These are phyloP conservation scores for Lyophyllum semitale DNA, from an alignment of 768 basidiomycete genomes.

Conservation along the genomic window DNA sequence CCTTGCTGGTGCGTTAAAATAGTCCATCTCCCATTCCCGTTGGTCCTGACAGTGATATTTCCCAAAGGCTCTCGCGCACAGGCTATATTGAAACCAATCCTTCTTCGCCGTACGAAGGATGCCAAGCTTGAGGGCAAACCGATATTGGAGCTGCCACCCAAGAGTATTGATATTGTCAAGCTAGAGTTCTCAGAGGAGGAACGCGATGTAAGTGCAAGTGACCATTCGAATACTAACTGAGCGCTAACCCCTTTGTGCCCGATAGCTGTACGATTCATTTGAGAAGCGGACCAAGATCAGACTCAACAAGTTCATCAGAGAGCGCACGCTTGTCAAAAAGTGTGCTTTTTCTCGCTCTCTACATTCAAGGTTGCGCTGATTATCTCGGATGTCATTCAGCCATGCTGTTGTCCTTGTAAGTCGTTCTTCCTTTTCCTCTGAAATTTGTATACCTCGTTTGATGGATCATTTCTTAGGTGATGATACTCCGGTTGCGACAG, in stretches of 20 bases:
- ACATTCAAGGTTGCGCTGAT: background rate
- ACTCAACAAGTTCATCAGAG: conserved; percentile 61
- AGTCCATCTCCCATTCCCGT: background rate
- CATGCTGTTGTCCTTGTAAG: conserved; percentile 49
- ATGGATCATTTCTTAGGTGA: conserved; percentile 39
- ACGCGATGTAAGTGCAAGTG: conserved; percentile 46
- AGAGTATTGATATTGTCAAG: conserved; percentile 58
- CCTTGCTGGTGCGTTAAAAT: conserved; percentile 50
- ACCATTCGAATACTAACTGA: background rate
- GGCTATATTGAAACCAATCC: conserved; percentile 61
- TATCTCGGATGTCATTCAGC: conserved; percentile 26
- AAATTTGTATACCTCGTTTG: background rate
- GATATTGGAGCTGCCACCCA: conserved; percentile 62
- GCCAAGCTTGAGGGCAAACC: conserved; percentile 67
- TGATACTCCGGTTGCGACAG: conserved; percentile 78
- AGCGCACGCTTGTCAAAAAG: conserved; percentile 73
- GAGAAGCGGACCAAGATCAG: conserved; percentile 56
- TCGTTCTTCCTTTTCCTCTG: background rate
- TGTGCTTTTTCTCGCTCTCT: conserved; percentile 28
- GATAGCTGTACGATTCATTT: conserved; percentile 57
- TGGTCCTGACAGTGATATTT: background rate
- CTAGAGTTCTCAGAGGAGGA: conserved; percentile 70
- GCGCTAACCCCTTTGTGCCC: background rate
- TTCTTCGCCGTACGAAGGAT: conserved; percentile 77
- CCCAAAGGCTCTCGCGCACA: conserved; percentile 58